Conservation (phyloP, 257 asterid genomes). For the Primulina huaijiensis region DNA sequence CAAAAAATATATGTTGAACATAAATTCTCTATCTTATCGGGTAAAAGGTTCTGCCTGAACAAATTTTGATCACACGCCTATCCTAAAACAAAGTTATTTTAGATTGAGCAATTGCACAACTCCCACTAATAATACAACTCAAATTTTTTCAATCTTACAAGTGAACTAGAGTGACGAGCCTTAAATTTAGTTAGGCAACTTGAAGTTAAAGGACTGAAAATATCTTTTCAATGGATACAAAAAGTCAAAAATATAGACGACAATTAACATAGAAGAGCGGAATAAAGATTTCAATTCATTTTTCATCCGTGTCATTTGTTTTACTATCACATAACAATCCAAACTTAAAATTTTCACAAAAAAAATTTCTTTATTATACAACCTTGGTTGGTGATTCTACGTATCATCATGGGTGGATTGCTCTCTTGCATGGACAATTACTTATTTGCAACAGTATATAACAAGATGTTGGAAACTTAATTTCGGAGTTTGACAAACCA, state of each 20-base stretch:
- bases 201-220: neutral
- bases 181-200: too few relatives aligned
- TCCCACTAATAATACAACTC: too few relatives aligned
- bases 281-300: too few relatives aligned
- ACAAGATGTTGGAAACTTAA: too few relatives aligned
- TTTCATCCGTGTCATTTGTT: neutral
- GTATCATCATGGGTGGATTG: neutral
- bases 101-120: neutral
- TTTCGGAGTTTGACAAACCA: too few relatives aligned
- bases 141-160: too few relatives aligned
- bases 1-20: constrained; percentile 27
- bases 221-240: too few relatives aligned
- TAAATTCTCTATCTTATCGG: constrained; percentile 13
- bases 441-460: too few relatives aligned
- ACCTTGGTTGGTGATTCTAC: neutral
- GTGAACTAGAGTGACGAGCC: neutral
- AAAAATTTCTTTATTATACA: too few relatives aligned
- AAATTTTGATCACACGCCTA: neutral
- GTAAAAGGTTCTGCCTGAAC: neutral
- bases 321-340: too few relatives aligned
- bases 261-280: neutral
- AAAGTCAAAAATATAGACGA: neutral
- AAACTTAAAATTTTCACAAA: too few relatives aligned
- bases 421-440: neutral
- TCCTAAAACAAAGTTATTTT: neutral